phyloP scores from a whole-genome alignment of 768 basidiomycete species.

The Termitomyces heimii region DNA sequence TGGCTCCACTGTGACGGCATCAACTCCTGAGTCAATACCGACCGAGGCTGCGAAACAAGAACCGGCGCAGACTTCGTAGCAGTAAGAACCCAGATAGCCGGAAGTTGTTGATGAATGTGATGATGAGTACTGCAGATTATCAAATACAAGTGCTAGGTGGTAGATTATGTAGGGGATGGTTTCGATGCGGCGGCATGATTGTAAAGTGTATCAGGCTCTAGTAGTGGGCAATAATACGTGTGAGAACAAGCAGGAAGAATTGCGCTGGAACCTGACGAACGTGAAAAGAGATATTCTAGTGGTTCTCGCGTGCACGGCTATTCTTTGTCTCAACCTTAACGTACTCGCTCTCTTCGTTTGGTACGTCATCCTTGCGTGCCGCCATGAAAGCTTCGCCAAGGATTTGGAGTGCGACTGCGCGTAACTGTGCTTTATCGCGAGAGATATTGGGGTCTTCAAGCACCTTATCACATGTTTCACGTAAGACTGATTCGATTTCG shows the following conservation, averaged over 20 bases:
- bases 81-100: background rate
- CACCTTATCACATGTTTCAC: conserved; percentile 83
- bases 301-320: conserved; percentile 39
- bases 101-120: background rate
- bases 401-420: conserved; percentile 80
- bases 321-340: conserved; percentile 74
- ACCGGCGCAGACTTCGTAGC: conserved; percentile 4
- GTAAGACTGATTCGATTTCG: conserved; percentile 83
- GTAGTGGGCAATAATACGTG: background rate
- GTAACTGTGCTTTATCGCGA: conserved; percentile 55
- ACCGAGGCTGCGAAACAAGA: background rate
- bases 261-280: background rate
- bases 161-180: conserved; percentile 4
- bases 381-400: conserved; percentile 73
- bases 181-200: conserved; percentile 1
- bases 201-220: background rate
- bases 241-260: background rate
- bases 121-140: conserved; percentile 8
- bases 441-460: conserved; percentile 51
- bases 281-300: conserved; percentile 2
- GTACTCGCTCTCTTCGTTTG: conserved; percentile 67
- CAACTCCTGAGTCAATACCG: conserved; percentile 1
- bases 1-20: conserved; percentile 5
- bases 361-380: conserved; percentile 59
- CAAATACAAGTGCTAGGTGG: conserved; percentile 5